Evolutionary conservation across 2,329 filamentous ascomycete species (phyloP).

Genomic region (Ophiostoma ulmi): DNA sequence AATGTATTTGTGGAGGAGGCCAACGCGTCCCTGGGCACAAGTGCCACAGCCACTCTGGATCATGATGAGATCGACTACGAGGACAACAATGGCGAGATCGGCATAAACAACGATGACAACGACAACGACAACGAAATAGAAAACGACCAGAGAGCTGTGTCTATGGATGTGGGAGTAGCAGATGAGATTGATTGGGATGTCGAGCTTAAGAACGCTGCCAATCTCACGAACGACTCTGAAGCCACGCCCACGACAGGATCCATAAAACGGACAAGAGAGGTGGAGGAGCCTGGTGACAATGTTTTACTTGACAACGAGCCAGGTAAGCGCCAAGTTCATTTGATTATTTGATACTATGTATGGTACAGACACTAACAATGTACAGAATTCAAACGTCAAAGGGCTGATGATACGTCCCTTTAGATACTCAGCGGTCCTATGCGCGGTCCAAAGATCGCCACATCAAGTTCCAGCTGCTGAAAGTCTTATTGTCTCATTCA

Average conservation of each 20-base stretch:
- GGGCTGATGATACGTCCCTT: constrained; percentile 32
- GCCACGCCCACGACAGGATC: constrained; percentile 29
- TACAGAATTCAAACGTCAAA: constrained; percentile 48
- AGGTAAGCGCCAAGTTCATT: constrained; percentile 34
- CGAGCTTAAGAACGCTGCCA: constrained; percentile 34
- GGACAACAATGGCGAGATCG: constrained; percentile 21
- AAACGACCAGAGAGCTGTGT: background rate
- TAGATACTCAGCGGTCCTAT: background rate
- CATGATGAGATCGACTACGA: constrained; percentile 39
- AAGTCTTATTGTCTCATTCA: background rate
- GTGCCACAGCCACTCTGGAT: constrained; percentile 33
- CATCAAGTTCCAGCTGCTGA: background rate
- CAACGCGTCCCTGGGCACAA: constrained; percentile 24
- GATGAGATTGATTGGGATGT: constrained; percentile 39
- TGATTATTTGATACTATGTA: background rate
- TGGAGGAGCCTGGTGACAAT: constrained; percentile 26
- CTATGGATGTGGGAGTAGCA: background rate
- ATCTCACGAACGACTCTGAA: constrained; percentile 20
- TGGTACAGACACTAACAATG: background rate
- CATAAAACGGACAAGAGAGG: constrained; percentile 34
- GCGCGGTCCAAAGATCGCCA: background rate
- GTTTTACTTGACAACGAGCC: constrained; percentile 29
- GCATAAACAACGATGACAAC: background rate
- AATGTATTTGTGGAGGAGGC: background rate
- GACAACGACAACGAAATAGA: constrained; percentile 15